These are phyloP conservation scores for Xylaria bambusicola DNA, from an alignment of 495 filamentous ascomycete species.

Conservation along the genomic window DNA sequence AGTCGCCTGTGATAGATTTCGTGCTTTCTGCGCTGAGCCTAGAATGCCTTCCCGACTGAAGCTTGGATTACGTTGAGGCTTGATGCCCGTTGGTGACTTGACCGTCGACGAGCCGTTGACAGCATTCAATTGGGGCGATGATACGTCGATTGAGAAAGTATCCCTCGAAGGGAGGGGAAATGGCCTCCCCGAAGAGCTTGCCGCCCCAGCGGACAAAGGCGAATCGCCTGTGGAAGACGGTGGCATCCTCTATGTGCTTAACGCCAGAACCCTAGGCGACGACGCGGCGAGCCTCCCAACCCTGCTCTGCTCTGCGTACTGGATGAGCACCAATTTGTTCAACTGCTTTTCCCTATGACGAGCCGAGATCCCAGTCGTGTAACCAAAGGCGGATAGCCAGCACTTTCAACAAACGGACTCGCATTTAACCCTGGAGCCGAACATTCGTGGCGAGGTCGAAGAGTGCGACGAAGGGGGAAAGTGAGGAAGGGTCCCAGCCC, in stretches of 20 bases:
- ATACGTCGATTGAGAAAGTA: constrained; percentile 49
- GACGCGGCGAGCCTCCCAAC: constrained; percentile 11
- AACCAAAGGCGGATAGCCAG: constrained; percentile 13
- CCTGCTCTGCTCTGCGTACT: constrained; percentile 6
- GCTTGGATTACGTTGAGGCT: constrained; percentile 47
- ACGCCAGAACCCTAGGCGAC: constrained; percentile 2
- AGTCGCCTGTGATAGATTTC: constrained; percentile 55
- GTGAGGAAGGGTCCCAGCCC: constrained; percentile 21
- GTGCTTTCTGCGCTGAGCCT: constrained; percentile 58
- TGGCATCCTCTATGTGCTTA: constrained; percentile 39
- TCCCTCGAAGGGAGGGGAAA: constrained; percentile 49
- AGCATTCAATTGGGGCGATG: constrained; percentile 44
- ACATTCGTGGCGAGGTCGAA: constrained; percentile 12
- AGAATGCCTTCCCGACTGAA: constrained; percentile 60
- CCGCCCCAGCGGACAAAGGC: constrained; percentile 45
- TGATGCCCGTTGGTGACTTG: constrained; percentile 53
- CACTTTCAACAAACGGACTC: constrained; percentile 18
- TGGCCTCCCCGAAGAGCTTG: constrained; percentile 40
- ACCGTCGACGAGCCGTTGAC: constrained; percentile 43
- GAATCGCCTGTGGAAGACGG: constrained; percentile 55
- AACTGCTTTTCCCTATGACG: background rate
- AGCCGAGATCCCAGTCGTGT: constrained; percentile 7
- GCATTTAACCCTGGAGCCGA: constrained; percentile 30
- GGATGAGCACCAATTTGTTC: background rate
- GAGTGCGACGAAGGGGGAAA: constrained; percentile 18